phyloP scores from a whole-genome alignment of 208 protist species.

The Trypanosoma avium region DNA sequence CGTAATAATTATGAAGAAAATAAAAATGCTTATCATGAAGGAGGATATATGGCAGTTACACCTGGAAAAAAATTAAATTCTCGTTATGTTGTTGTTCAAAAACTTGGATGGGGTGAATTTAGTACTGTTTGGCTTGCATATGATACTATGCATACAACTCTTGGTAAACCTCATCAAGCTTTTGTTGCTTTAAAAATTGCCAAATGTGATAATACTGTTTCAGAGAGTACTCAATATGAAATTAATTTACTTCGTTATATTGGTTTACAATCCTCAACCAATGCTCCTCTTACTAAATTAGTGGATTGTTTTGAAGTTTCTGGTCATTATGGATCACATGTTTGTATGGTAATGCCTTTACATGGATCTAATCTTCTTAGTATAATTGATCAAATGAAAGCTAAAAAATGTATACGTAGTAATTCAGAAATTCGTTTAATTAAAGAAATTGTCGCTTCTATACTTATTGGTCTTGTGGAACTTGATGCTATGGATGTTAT shows the following conservation, averaged over 20 bases:
- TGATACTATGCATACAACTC: slow-evolving; percentile 52
- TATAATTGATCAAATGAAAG: slow-evolving; percentile 69
- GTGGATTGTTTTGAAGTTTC: slow-evolving; percentile 79
- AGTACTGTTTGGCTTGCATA: slow-evolving; percentile 90
- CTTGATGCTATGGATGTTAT: slow-evolving; percentile 78
- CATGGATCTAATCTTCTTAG: slow-evolving; percentile 83
- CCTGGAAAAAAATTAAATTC: slow-evolving; percentile 64
- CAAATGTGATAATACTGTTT: slow-evolving; percentile 59
- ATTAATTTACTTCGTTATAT: slow-evolving; percentile 71
- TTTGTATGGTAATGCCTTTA: slow-evolving; percentile 84
- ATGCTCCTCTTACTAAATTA: slow-evolving; percentile 55
- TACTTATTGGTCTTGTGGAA: slow-evolving; percentile 67
- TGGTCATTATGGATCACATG: slow-evolving; percentile 59
- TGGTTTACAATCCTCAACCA: slow-evolving; percentile 27
- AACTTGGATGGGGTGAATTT: slow-evolving; percentile 88
- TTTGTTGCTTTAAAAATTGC: slow-evolving; percentile 88
- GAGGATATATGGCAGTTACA: slow-evolving; percentile 70
- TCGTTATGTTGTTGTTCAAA: slow-evolving; percentile 81
- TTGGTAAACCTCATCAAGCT: slow-evolving; percentile 39
- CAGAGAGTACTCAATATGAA: slow-evolving; percentile 73
- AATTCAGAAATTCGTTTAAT: slow-evolving; percentile 63
- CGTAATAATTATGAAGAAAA: slow-evolving; percentile 58
- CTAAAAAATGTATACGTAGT: slow-evolving; percentile 38
- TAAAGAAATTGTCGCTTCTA: slow-evolving; percentile 73
- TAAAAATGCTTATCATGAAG: slow-evolving; percentile 62